Evolutionary conservation across 208 protist species (phyloP), one percentile per base, ranked within the genome.

Genomic region (Leishmania martiniquensis): DNA sequence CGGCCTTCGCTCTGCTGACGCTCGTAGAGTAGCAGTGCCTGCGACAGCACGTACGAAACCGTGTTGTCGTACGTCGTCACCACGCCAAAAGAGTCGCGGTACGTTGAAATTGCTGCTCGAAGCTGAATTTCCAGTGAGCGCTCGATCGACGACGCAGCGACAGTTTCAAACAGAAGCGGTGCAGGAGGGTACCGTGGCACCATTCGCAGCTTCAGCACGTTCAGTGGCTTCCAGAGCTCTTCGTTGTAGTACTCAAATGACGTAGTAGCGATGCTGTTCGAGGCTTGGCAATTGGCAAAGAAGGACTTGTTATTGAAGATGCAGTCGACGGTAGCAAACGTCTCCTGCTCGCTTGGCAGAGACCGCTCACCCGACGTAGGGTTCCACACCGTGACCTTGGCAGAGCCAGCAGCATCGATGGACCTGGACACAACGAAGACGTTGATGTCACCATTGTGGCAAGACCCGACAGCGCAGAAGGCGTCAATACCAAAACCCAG

Each of bases 401-500:
- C 80, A n/a, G 54, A 73, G 45, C 85, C 79, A 39, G 80, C 78
- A 7, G 52, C 72, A 47, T 80, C 82, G 13, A 62, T 42, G 20
- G 79, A 81, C 39, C 88, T 77, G 12, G 94, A 91, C 6, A 98
- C 75, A 7, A 98, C 95, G 87, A 93, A 97, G 55, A 94, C 89
- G 10, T 55, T 65, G 0, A 83, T 82, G 10, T 92, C 84, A 34
- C 91, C 90, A 54, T 81, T 88, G 47, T 69, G 66, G 37, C 76
- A 75, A 29, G 62, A 74, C 71, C 97, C 97, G 20, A 95, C 81
- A 34, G 85, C 87, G 76, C 95, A 97, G 76, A 92, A 98, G 0
- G 95, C 92, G 75, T 98, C 94, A 9, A 98, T 76, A 17, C 94
- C 94, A 75, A 98, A 98, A 3, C 97, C 97, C 0, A 98, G 87